Evolutionary conservation across 805 yeast species (phyloP), one percentile per base, ranked within the genome.

Genomic region (Cyberlindnera petersonii): DNA sequence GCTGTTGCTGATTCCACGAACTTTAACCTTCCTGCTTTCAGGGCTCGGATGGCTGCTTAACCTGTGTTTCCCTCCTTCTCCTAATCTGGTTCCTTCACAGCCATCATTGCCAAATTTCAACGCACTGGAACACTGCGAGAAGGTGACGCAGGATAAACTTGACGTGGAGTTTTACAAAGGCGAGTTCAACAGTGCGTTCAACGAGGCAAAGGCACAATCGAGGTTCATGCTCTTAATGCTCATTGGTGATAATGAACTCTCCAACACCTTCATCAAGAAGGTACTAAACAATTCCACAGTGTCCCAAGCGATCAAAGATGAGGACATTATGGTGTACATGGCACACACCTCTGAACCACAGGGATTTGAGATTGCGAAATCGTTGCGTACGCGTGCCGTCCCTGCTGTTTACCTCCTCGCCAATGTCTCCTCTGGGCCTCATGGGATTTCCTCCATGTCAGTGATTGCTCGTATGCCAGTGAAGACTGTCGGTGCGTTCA

Each of bases 291-390:
- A 72, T 48, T 69, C 61, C 1, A 52, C 59, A 22, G 74, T 78
- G 24, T 55, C 70, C 13, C 53, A 66, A 24, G 56, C 60, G 31
- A 45, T 68, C 32, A 56, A 58, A 10, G 60, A 61, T 2, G 66
- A 73, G 28, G 68, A 80, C 32, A 42, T 75, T n/a, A 46, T 77
- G 1, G 65, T 82, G 1, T 84, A 82, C 69, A 71, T 82, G 27
- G 85, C 86, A 0, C 77, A 79, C 47, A 77, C 76, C 18, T 60
- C 68, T 13, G 77, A 77, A 47, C 69, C 81, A 1, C 91, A 84
- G 56, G 74, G 84, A 4, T 77, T 75, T 64, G 78, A 78, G 42
- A 72, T 84, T 28, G 84, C 86, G 1, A 70, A 70, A 46, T 65
- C 72, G 26, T 66, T 82, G 44, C 68, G 65, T 26, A 71, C 75